A percentile compares a stretch with the other conserved stretches of the same genome.
Evolutionary conservation across 2,329 filamentous ascomycete species (phyloP).

Genomic region (Camillea tinctor): DNA sequence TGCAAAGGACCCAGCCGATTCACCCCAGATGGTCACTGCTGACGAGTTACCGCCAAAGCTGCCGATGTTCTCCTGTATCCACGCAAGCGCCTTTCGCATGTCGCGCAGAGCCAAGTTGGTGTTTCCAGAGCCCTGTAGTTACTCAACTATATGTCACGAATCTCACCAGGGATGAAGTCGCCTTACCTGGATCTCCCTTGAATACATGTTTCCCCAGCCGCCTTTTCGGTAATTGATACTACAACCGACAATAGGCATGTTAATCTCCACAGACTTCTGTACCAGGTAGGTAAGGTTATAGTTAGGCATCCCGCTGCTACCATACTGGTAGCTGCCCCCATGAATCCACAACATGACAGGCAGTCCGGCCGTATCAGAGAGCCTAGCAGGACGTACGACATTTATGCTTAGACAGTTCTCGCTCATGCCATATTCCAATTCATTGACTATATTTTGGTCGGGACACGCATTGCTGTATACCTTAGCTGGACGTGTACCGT

Average conservation of each 20-base stretch:
- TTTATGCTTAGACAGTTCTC: constrained; percentile 36
- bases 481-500: constrained; percentile 18
- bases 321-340: constrained; percentile 29
- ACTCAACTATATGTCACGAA: background rate
- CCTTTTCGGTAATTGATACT: constrained; percentile 45
- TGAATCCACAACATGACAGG: constrained; percentile 36
- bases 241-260: constrained; percentile 46
- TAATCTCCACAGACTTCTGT: constrained; percentile 41
- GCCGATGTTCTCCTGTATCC: constrained; percentile 31
- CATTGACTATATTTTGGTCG: constrained; percentile 15
- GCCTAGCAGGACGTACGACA: constrained; percentile 27
- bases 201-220: constrained; percentile 31
- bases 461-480: constrained; percentile 24
- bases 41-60: constrained; percentile 27
- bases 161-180: background rate
- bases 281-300: constrained; percentile 63
- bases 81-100: constrained; percentile 28
- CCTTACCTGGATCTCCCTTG: constrained; percentile 27
- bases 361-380: constrained; percentile 13
- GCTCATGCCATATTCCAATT: constrained; percentile 25
- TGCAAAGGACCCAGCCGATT: constrained; percentile 33
- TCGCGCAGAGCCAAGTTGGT: constrained; percentile 28
- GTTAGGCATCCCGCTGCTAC: constrained; percentile 38
- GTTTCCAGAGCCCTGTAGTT: constrained; percentile 27
- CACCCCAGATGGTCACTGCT: constrained; percentile 31